Percentiles rank a stretch among this genome's conserved stretches.
Conservation (phyloP, 2,329 filamentous ascomycete species). For the Pseudocercospora fijiensis region DNA sequence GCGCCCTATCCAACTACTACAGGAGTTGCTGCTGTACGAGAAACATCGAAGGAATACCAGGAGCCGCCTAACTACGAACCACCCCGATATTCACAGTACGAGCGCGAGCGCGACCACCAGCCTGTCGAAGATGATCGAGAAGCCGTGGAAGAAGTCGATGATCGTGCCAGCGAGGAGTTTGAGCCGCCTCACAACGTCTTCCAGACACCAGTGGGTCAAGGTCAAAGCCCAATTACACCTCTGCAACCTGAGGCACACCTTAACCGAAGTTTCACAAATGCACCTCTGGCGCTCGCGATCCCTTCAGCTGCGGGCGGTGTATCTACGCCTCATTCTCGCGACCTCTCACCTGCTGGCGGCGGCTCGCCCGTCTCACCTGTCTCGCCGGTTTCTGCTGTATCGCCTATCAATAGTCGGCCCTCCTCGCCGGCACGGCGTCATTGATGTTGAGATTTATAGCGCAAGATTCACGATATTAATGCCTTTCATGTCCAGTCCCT, state of each 20-base stretch:
- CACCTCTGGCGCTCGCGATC: conserved; percentile 13
- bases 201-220: conserved; percentile 15
- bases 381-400: conserved; percentile 19
- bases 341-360: conserved; percentile 13
- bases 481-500: background rate
- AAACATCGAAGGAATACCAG: conserved; percentile 1
- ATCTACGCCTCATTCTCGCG: conserved; percentile 14
- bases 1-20: conserved; percentile 11
- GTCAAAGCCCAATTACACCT: conserved; percentile 12
- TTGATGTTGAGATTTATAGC: conserved; percentile 1
- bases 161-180: conserved; percentile 1
- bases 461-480: background rate
- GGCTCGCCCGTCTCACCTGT: conserved; percentile 23
- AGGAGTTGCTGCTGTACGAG: conserved; percentile 4
- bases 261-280: conserved; percentile 3
- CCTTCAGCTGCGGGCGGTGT: conserved; percentile 9
- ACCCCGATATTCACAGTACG: background rate
- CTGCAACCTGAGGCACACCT: conserved; percentile 9
- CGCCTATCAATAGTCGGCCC: conserved; percentile 13
- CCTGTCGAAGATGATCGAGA: background rate
- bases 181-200: conserved; percentile 6
- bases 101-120: background rate
- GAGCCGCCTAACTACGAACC: conserved; percentile 2
- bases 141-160: background rate
- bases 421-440: conserved; percentile 10